Evolutionary conservation across 2,329 filamentous ascomycete genomes (phyloP), one percentile per base, ranked within the genome.

Genomic region (Calonectria pseudoturangicola): DNA sequence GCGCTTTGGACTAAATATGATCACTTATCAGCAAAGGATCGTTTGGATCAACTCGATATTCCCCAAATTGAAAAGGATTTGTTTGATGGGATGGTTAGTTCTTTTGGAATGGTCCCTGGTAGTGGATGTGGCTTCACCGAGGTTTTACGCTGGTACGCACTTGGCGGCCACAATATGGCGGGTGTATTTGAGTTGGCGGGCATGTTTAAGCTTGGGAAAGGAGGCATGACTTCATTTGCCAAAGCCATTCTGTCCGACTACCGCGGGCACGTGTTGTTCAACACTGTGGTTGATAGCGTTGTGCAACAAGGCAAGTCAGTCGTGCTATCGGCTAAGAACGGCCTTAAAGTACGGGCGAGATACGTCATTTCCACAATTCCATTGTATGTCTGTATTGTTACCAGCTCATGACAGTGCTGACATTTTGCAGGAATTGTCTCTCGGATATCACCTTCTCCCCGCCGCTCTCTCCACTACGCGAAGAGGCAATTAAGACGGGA

Each of bases 21-120:
- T 4, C 18, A 71, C 63, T 70, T 84, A 4, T 80, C 67, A 0
- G 78, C 80, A 1, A 72, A 77, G 28, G 79, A 83, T 2, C 79
- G 83, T 0, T 68, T 85, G 0, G 79, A 82, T 18, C 73, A 79
- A 47, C 64, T 83, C 5, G 73, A 75, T 2, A 50, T 81, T 4
- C 63, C 79, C 0, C 67, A 73, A 4, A 48, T 64, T 0, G 72
- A 77, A 6, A 77, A 77, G 3, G 76, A 77, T 2, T 16, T 77
- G 0, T 77, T 77, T 6, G 72, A 73, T 18, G 39, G 56, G 2
- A 71, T 77, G 63, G 66, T 75, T 0, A 77, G 72, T 41, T 69
- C 72, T 1, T 76, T 77, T 43, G 76, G 75, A 4, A 56, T 64
- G 0, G 70, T 66, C 1, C 69, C 73, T 7, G 66, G 68, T 0